Conservation (phyloP, 1,284 basidiomycete genomes). For the Schizophyllum amplum region DNA sequence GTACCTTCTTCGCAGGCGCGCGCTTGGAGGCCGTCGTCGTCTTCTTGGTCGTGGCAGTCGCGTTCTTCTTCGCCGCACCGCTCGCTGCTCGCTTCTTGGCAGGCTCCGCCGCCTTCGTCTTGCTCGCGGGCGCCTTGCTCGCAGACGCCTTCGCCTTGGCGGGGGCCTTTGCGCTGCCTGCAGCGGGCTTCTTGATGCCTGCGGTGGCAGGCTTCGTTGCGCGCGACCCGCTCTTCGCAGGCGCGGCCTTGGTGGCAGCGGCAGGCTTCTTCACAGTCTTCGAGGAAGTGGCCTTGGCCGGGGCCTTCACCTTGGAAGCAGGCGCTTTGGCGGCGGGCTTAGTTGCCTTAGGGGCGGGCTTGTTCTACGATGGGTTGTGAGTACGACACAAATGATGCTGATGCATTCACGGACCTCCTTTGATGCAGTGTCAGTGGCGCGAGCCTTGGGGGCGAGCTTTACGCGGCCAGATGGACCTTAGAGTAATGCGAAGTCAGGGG, state of each 20-base stretch:
- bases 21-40: constrained; percentile 8
- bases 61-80: constrained; percentile 32
- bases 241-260: constrained; percentile 15
- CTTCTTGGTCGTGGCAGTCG: constrained; percentile 14
- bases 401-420: constrained; percentile 53
- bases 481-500: constrained; percentile 2
- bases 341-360: constrained; percentile 40
- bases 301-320: constrained; percentile 13
- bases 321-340: constrained; percentile 14
- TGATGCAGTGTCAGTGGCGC: constrained; percentile 40
- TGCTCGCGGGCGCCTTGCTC: constrained; percentile 29
- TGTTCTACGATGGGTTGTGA: constrained; percentile 36
- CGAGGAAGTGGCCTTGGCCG: constrained; percentile 19
- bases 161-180: constrained; percentile 3
- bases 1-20: constrained; percentile 14
- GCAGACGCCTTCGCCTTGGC: constrained; percentile 20
- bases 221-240: constrained; percentile 6
- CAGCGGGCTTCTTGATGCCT: constrained; percentile 15
- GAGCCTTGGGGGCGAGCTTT: constrained; percentile 71
- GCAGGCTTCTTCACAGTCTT: constrained; percentile 18
- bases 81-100: constrained; percentile 40
- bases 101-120: constrained; percentile 30
- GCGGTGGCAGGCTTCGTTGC: constrained; percentile 18
- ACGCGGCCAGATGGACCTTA: constrained; percentile 73
- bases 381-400: not conserved